Conservation (phyloP, 352 stramenopile species). For the Albugo laibachii region DNA sequence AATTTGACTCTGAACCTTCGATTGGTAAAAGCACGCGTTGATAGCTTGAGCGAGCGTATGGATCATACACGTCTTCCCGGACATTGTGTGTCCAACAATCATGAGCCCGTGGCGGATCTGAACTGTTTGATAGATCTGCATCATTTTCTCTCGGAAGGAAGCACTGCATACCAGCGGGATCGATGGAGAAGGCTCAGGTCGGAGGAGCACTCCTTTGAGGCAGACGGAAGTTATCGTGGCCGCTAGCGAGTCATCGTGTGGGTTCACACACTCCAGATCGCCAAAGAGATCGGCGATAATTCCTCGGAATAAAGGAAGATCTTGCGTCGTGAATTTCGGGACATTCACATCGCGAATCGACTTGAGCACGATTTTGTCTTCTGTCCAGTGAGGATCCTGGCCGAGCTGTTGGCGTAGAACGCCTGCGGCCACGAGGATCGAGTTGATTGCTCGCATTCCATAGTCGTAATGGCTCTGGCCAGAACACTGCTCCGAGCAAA, state of each 20-base stretch:
- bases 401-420: constrained; percentile 79
- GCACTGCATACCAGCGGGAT: constrained; percentile 42
- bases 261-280: constrained; percentile 66
- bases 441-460: constrained; percentile 90
- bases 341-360: constrained; percentile 89
- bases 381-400: constrained; percentile 73
- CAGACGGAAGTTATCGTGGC: constrained; percentile 72
- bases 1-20: constrained; percentile 33
- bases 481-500: constrained; percentile 86
- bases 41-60: constrained; percentile 60
- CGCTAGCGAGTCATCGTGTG: constrained; percentile 67
- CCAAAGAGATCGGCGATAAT: constrained; percentile 90
- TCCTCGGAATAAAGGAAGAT: constrained; percentile 83
- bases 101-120: constrained; percentile 91
- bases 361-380: constrained; percentile 83
- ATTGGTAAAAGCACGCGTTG: constrained; percentile 37
- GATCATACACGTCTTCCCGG: constrained; percentile 86
- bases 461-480: constrained; percentile 93
- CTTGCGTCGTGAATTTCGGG: constrained; percentile 86
- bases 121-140: constrained; percentile 91
- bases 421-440: constrained; percentile 85
- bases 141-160: constrained; percentile 76
- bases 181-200: constrained; percentile 31
- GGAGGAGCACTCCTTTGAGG: constrained; percentile 27
- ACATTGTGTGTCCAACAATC: constrained; percentile 87